phyloP scores from a whole-genome alignment of 129 eudicot genomes.

The Pseudognaphalium luteoalbum region DNA sequence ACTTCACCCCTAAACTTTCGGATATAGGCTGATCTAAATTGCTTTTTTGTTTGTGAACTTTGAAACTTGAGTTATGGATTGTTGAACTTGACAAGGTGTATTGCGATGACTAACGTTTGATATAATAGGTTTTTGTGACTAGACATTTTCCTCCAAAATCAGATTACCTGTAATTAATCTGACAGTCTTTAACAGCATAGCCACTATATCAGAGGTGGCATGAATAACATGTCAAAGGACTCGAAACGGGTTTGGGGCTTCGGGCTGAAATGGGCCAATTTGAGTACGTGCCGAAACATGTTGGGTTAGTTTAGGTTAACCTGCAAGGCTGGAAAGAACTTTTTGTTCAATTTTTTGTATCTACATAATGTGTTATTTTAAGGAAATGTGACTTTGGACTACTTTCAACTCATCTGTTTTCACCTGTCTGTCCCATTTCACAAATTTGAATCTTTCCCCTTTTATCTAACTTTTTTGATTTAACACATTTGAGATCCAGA shows the following conservation, averaged over 20 bases:
- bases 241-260: not conserved
- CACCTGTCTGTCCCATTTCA: not conserved
- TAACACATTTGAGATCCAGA: conserved; percentile 1
- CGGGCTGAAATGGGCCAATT: not conserved
- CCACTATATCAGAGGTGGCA: not conserved
- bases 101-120: not conserved
- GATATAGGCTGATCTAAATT: not conserved
- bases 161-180: not conserved
- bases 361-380: not conserved
- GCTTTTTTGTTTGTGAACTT: not conserved
- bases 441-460: not conserved
- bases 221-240: not conserved
- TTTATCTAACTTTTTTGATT: not conserved
- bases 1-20: not conserved
- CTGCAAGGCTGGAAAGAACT: not conserved
- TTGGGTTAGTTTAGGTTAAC: not conserved
- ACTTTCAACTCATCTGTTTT: not conserved
- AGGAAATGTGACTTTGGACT: not conserved
- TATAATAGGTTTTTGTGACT: not conserved
- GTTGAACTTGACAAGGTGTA: not conserved
- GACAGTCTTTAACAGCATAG: not conserved
- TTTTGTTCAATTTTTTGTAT: not conserved
- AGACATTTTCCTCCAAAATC: not conserved
- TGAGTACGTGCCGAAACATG: not conserved
- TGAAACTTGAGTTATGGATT: not conserved